These are phyloP conservation scores for Epichloe uncinata DNA, from an alignment of 2,329 filamentous ascomycete species.

Conservation along the genomic window DNA sequence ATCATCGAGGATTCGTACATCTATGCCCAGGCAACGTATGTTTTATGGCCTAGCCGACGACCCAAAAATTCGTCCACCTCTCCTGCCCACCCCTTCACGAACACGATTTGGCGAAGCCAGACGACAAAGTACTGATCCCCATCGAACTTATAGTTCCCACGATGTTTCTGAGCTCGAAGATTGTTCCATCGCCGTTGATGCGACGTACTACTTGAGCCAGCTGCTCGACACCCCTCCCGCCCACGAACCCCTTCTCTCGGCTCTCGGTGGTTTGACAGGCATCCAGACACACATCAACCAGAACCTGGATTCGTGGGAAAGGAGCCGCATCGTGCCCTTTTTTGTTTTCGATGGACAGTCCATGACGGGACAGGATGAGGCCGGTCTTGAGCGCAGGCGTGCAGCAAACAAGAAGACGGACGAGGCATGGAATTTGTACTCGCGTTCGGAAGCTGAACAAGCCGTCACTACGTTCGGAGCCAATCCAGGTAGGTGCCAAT, in stretches of 20 bases:
- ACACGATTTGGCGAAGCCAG: neutral
- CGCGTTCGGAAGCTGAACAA: slow-evolving; percentile 61
- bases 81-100: neutral
- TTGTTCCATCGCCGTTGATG: slow-evolving; percentile 72
- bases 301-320: slow-evolving; percentile 61
- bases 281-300: slow-evolving; percentile 62
- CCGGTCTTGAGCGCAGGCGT: slow-evolving; percentile 48
- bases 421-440: slow-evolving; percentile 78
- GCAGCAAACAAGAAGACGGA: slow-evolving; percentile 58
- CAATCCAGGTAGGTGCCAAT: slow-evolving; percentile 46
- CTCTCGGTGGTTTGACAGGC: slow-evolving; percentile 77
- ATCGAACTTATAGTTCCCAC: slow-evolving; percentile 31
- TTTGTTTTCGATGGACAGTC: slow-evolving; percentile 84
- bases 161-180: slow-evolving; percentile 59
- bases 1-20: slow-evolving; percentile 27
- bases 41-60: slow-evolving; percentile 5
- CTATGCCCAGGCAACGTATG: slow-evolving; percentile 24
- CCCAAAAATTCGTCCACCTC: neutral
- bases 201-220: slow-evolving; percentile 73
- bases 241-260: slow-evolving; percentile 79
- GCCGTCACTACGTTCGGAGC: slow-evolving; percentile 76
- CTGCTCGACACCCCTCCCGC: slow-evolving; percentile 57
- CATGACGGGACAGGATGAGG: slow-evolving; percentile 60
- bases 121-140: neutral
- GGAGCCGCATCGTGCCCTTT: slow-evolving; percentile 63